These are phyloP conservation scores for Pichia nakasei DNA, from an alignment of 805 yeast genomes.

Conservation along the genomic window DNA sequence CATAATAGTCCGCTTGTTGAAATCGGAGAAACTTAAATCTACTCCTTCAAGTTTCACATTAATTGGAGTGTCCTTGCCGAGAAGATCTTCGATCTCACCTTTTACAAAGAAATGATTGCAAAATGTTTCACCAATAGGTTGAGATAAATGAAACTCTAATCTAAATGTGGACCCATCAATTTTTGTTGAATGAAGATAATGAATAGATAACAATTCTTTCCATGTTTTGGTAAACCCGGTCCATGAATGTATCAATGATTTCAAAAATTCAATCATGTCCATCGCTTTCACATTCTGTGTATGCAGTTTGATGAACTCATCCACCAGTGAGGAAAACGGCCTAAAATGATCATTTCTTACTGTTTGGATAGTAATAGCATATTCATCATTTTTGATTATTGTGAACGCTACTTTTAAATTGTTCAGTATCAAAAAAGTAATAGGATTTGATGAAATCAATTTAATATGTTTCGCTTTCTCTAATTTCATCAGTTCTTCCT, in stretches of 20 bases:
- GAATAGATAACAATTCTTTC: constrained; percentile 8
- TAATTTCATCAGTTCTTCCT: constrained; percentile 7
- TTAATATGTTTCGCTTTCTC: constrained; percentile 10
- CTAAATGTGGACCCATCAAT: neutral
- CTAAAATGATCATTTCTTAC: neutral
- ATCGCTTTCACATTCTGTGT: neutral
- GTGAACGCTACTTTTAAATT: neutral
- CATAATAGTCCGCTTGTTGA: neutral
- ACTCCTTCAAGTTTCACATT: neutral
- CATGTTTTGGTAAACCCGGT: constrained; percentile 1
- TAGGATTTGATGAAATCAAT: constrained; percentile 6
- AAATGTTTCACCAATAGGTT: neutral
- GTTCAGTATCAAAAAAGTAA: neutral
- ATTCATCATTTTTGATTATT: neutral
- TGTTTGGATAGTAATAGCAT: neutral
- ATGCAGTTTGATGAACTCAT: neutral
- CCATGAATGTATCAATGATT: constrained; percentile 4
- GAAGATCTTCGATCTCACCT: constrained; percentile 1
- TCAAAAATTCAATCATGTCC: neutral
- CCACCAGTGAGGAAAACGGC: constrained; percentile 4
- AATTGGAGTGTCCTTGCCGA: neutral
- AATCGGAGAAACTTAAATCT: neutral
- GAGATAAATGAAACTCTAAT: neutral
- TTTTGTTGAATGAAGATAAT: constrained; percentile 2
- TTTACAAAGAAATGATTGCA: neutral